These are phyloP conservation scores for Leccinum rimulosum DNA, from an alignment of 768 basidiomycete genomes.

Conservation along the genomic window DNA sequence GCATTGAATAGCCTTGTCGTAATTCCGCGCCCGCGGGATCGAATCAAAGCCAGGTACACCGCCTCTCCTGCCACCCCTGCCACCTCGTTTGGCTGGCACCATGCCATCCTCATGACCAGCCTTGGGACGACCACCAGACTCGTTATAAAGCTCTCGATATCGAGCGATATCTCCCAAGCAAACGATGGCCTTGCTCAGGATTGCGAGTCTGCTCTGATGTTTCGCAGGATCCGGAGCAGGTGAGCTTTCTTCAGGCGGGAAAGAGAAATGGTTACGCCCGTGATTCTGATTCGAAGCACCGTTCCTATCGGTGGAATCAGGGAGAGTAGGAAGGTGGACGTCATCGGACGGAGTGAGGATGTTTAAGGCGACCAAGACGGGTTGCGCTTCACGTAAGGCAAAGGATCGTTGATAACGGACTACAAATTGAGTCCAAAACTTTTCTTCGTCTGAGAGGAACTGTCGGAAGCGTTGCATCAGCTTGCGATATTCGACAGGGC, in stretches of 20 bases:
- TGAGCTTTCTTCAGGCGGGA: slow-evolving; percentile 55
- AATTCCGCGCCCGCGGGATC: slow-evolving; percentile 61
- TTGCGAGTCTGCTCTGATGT: slow-evolving; percentile 62
- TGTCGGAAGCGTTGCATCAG: slow-evolving; percentile 85
- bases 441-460: slow-evolving; percentile 87
- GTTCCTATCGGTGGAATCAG: slow-evolving; percentile 21
- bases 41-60: slow-evolving; percentile 43
- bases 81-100: slow-evolving; percentile 30
- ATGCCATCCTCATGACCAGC: slow-evolving; percentile 65
- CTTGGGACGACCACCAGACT: slow-evolving; percentile 59
- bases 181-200: slow-evolving; percentile 83
- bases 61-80: slow-evolving; percentile 45
- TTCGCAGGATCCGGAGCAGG: slow-evolving; percentile 35
- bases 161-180: slow-evolving; percentile 94
- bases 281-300: slow-evolving; percentile 25
- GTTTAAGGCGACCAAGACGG: slow-evolving; percentile 55
- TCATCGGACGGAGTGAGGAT: slow-evolving; percentile 46
- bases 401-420: slow-evolving; percentile 73
- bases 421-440: slow-evolving; percentile 84
- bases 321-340: slow-evolving; percentile 22
- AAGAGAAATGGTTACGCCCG: slow-evolving; percentile 59
- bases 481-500: slow-evolving; percentile 81
- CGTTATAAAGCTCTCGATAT: slow-evolving; percentile 89
- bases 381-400: slow-evolving; percentile 59
- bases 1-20: slow-evolving; percentile 70